Conservation (phyloP, 1,139 yeast species). For the Scheffersomyces titani region DNA sequence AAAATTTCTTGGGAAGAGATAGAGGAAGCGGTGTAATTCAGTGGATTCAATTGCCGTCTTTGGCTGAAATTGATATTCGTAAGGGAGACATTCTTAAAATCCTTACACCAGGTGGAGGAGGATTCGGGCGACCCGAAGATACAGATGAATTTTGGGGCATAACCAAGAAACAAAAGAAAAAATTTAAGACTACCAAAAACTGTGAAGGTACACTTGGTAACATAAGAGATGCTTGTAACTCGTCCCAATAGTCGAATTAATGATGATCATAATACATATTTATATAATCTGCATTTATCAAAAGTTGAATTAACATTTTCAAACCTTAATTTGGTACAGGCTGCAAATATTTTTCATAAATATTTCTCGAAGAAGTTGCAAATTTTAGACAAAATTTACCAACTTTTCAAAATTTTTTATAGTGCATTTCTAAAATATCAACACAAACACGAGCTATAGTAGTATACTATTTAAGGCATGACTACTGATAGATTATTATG, state of each 20-base stretch:
- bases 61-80: conserved; percentile 21
- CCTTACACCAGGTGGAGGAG: conserved; percentile 59
- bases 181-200: background rate
- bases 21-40: conserved; percentile 20
- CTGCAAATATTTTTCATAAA: background rate
- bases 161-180: background rate
- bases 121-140: conserved; percentile 33
- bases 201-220: background rate
- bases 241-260: background rate
- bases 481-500: no score
- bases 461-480: no score
- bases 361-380: no score
- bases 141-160: background rate
- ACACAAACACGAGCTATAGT: no score
- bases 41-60: conserved; percentile 23
- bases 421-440: no score
- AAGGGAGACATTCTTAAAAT: conserved; percentile 46
- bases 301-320: background rate
- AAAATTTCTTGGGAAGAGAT: conserved; percentile 53
- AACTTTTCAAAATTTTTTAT: no score
- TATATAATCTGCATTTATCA: background rate
- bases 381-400: no score
- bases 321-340: background rate
- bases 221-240: background rate
- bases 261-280: background rate